These are phyloP conservation scores for Nitzschia sp. DNA, from an alignment of 108 stramenopile species.

Conservation along the genomic window DNA sequence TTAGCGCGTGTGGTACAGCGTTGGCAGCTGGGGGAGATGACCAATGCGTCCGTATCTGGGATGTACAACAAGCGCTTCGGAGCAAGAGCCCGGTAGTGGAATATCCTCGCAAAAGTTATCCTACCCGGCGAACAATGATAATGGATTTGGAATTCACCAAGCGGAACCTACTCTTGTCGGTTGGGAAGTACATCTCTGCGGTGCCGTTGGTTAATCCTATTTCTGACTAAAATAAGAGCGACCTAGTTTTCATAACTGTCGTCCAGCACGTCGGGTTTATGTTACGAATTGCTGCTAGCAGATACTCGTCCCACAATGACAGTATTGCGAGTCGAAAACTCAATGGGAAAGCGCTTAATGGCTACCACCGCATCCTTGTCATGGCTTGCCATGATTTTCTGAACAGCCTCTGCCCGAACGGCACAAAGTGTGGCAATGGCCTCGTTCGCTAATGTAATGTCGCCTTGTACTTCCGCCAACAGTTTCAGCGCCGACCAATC, in stretches of 20 bases:
- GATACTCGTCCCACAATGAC: constrained; percentile 52
- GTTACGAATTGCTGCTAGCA: too few relatives aligned
- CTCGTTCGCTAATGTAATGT: constrained; percentile 46
- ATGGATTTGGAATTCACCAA: constrained; percentile 85
- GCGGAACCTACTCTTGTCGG: constrained; percentile 76
- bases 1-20: constrained; percentile 81
- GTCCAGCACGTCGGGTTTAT: too few relatives aligned
- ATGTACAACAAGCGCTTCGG: constrained; percentile 49
- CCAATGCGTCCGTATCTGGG: constrained; percentile 82
- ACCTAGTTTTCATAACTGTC: too few relatives aligned
- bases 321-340: constrained; percentile 71
- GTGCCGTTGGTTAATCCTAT: constrained; percentile 4
- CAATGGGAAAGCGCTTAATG: constrained; percentile 63
- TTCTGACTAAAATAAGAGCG: constrained; percentile 5
- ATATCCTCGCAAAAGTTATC: constrained; percentile 37
- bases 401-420: constrained; percentile 53
- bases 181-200: constrained; percentile 66
- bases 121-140: constrained; percentile 50
- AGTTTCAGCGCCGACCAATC: constrained; percentile 48
- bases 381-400: neutral
- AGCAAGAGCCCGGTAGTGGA: constrained; percentile 12
- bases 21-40: constrained; percentile 83
- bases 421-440: constrained; percentile 70
- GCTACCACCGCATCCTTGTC: neutral
- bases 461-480: constrained; percentile 72